Conservation (phyloP, 2,329 filamentous ascomycete genomes). For the Ascochyta koolunga region DNA sequence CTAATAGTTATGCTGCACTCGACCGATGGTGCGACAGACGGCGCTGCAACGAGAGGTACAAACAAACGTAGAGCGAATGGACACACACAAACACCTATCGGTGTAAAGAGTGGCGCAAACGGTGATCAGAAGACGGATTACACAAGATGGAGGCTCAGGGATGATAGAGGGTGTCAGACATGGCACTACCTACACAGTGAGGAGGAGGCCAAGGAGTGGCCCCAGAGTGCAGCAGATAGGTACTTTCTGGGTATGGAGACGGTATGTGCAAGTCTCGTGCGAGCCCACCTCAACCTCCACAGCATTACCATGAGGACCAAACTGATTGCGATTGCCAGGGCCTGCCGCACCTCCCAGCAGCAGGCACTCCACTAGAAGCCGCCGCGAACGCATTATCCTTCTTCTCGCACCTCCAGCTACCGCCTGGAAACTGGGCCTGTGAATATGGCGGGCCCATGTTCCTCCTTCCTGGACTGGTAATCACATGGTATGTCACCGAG, state of each 20-base stretch:
- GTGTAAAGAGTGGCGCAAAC: constrained; percentile 18
- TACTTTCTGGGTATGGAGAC: constrained; percentile 81
- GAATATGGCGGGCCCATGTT: constrained; percentile 99
- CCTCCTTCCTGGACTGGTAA: constrained; percentile 81
- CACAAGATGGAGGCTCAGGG: constrained; percentile 80
- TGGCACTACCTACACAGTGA: constrained; percentile 89
- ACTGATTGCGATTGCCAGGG: constrained; percentile 57
- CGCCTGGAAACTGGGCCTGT: constrained; percentile 92
- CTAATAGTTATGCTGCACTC: constrained; percentile 23
- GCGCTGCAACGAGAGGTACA: constrained; percentile 3
- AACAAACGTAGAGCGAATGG: constrained; percentile 22
- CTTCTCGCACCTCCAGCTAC: constrained; percentile 87
- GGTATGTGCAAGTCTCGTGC: constrained; percentile 55
- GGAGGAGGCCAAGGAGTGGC: constrained; percentile 75
- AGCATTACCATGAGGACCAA: no score
- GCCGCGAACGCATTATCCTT: constrained; percentile 85
- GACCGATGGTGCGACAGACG: constrained; percentile 33
- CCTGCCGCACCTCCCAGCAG: constrained; percentile 72
- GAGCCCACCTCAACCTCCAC: no score
- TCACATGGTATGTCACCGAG: constrained; percentile 87
- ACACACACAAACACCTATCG: constrained; percentile 20
- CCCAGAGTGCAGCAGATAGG: constrained; percentile 87
- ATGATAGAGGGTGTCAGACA: constrained; percentile 84
- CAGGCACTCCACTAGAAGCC: constrained; percentile 75
- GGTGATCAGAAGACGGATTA: constrained; percentile 69